A percentile compares a stretch with the other conserved stretches of the same genome.
These are phyloP conservation scores for Monascus purpureus DNA, from an alignment of 495 filamentous ascomycete genomes.

Conservation along the genomic window DNA sequence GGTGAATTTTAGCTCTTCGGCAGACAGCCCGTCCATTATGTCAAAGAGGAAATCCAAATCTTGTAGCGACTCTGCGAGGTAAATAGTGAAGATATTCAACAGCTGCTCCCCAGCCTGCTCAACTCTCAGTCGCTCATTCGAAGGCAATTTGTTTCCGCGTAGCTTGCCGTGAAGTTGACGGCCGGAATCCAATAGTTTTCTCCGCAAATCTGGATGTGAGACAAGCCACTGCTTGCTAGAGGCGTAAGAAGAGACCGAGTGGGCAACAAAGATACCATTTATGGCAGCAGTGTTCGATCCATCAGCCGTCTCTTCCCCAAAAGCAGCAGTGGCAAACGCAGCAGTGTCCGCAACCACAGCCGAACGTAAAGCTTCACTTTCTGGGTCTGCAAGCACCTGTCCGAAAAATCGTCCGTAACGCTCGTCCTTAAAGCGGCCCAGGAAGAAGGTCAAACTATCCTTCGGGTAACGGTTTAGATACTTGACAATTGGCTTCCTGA, in stretches of 20 bases:
- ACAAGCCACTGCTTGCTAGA: conserved; percentile 58
- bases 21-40: conserved; percentile 71
- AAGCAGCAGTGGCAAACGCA: conserved; percentile 48
- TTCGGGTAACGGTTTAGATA: conserved; percentile 87
- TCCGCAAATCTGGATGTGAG: conserved; percentile 55
- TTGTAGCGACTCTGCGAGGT: conserved; percentile 55
- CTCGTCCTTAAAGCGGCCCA: conserved; percentile 60
- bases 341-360: conserved; percentile 62
- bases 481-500: conserved; percentile 81
- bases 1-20: conserved; percentile 64
- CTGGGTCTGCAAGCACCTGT: conserved; percentile 68
- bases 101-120: conserved; percentile 81
- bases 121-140: conserved; percentile 65
- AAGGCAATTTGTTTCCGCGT: conserved; percentile 50
- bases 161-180: conserved; percentile 62
- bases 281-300: conserved; percentile 61
- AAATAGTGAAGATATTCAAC: conserved; percentile 72
- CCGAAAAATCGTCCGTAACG: conserved; percentile 89
- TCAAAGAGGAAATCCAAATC: conserved; percentile 85
- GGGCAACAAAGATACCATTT: conserved; percentile 74
- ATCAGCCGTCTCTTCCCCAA: conserved; percentile 41
- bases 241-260: conserved; percentile 47
- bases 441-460: conserved; percentile 70
- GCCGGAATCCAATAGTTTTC: conserved; percentile 51
- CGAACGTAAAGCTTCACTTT: conserved; percentile 60